A percentile compares a stretch with the other conserved stretches of the same genome.
Conservation (phyloP, 2,329 filamentous ascomycete species). For the Dactylellina leptospora region DNA sequence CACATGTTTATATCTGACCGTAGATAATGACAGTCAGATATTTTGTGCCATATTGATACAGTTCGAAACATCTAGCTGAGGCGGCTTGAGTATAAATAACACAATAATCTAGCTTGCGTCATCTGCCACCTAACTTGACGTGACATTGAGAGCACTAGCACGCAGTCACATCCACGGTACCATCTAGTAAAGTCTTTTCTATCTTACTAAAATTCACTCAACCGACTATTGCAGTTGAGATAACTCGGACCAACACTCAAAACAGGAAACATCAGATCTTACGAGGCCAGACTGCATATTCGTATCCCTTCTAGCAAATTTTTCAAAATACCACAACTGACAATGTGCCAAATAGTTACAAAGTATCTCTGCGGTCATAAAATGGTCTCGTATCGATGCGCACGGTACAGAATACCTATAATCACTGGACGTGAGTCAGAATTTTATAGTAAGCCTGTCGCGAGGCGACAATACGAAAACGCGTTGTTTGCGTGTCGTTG, state of each 20-base stretch:
- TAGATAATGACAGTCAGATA: too few species aligned
- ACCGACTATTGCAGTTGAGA: background rate
- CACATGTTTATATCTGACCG: background rate
- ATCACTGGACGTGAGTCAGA: conserved; percentile 1
- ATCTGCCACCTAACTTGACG: background rate
- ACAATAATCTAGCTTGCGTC: background rate
- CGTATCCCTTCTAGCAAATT: too few species aligned
- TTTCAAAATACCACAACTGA: background rate
- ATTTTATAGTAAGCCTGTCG: conserved; percentile 8
- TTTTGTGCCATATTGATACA: too few species aligned
- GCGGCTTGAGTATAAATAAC: background rate
- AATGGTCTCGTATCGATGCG: background rate
- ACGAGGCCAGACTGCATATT: too few species aligned
- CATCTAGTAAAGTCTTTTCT: too few species aligned
- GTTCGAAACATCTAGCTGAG: too few species aligned
- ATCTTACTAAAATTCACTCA: too few species aligned
- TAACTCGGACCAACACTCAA: background rate
- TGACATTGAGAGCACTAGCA: too few species aligned
- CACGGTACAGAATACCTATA: conserved; percentile 11
- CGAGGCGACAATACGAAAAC: conserved; percentile 8
- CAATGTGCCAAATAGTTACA: conserved; percentile 10
- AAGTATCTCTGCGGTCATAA: conserved; percentile 21
- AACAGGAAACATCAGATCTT: background rate
- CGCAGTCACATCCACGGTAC: too few species aligned
- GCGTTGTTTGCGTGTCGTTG: conserved; percentile 4